Conservation (phyloP, 208 protist genomes). For the Trypanosoma melophagium region DNA sequence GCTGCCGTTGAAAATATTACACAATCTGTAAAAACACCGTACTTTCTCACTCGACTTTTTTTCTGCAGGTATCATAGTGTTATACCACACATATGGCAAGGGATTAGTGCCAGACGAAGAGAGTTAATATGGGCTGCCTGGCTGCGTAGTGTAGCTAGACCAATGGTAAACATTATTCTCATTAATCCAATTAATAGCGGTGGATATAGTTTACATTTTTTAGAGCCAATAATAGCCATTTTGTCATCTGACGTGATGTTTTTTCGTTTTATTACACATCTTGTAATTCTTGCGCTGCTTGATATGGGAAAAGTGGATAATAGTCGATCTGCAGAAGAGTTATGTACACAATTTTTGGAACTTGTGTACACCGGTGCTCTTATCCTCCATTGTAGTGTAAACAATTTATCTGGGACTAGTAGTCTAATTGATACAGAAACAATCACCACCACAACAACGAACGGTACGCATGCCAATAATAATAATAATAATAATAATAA, state of each 20-base stretch:
- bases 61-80: conserved; percentile 23
- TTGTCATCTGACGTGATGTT: conserved; percentile 16
- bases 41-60: conserved; percentile 32
- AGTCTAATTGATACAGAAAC: neutral
- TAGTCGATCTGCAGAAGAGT: neutral
- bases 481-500: neutral
- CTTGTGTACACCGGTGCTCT: conserved; percentile 23
- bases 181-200: neutral
- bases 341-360: conserved; percentile 11
- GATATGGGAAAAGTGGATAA: conserved; percentile 6
- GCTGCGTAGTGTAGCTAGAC: conserved; percentile 27
- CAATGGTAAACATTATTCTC: conserved; percentile 9
- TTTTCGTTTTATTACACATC: conserved; percentile 19
- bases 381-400: conserved; percentile 2
- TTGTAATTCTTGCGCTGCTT: conserved; percentile 6
- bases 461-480: no score
- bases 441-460: no score
- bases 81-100: conserved; percentile 30
- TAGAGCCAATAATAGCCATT: conserved; percentile 13
- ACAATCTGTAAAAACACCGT: conserved; percentile 21
- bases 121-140: conserved; percentile 37
- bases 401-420: neutral
- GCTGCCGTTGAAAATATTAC: conserved; percentile 8
- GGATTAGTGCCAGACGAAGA: conserved; percentile 17
- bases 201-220: neutral